Base-by-base conservation (phyloP, 768 basidiomycete species). In the Dioszegia hungarica region DNA sequence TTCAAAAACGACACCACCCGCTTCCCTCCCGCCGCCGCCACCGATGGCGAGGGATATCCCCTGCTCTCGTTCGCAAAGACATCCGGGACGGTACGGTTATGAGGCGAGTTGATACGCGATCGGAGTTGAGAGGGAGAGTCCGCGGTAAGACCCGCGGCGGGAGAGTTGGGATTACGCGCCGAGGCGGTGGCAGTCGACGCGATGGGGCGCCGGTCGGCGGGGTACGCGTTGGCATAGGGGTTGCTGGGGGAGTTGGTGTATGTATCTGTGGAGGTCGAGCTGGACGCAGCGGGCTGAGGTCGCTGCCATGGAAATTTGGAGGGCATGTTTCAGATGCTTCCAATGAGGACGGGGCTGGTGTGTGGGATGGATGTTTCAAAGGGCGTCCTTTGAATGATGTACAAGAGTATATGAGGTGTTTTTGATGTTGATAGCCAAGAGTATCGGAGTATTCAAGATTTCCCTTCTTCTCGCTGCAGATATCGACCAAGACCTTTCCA, bases 51-150 rank as follows among this genome's bases (percentile, higher is more conserved):
- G 6, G 64, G 64, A 38, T 66, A 66, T 10, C 24, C 22, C 15
- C 39, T n/a, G 14, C 59, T 37, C 22, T 66, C 56, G 28, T 57
- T 62, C 19, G 36, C 19, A 38, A 66, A 66, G 8, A 56, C 54
- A 40, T 55, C 59, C 15, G 49, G 47, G 17, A 34, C 36, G 14
- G 52, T 59, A 17, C 61, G 54, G 43, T 54, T 54, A 24, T 45
- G 38, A 0, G 64, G 64, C 4, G 64, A 66, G 25, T 59, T 51
- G n/a, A 59, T 57, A 41, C 64, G 61, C 31, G 64, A 49, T 25
- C 64, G 64, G 27, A 66, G 56, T 17, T 50, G 57, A 9, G 47
- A 53, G 8, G 61, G 64, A 4, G 64, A 63, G 27, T 56, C 63
- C 17, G 50, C 57, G 3, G 44, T 36, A 2, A 61, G 45, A 17